Evolutionary conservation across 305 asterid genomes (phyloP), one percentile per base, ranked within the genome.

Genomic region (Plantago lanceolata): DNA sequence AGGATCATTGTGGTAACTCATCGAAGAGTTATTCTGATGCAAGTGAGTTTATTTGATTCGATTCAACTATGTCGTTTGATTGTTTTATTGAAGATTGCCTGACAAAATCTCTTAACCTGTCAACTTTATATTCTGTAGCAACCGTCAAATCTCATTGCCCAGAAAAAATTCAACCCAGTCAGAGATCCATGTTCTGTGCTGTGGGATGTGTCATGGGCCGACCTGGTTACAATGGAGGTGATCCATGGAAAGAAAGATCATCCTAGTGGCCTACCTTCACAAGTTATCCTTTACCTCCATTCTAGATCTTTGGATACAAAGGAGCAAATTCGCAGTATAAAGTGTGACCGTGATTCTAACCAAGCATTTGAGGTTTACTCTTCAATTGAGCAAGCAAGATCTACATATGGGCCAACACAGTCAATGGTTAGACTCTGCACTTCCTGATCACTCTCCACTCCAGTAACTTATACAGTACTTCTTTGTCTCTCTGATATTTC

Each of bases 131-230:
- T 63, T 71, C 84, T 73, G 67, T 92, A 90, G 99, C 99, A 94
- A 86, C 84, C 97, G 48, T 84, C 93, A 29, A 84, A 83, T 78
- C 85, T 90, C 67, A 90, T 88, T 48, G 92, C 88, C 48, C 99
- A 94, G 78, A 90, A 81, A 85, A 94, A 84, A 76, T 90, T 84
- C 73, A 90, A 88, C 80, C 91, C 95, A 26, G 92, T 90, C 19
- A 86, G 97, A 77, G 99, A 94, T 79, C 95, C 99, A 48, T 94
- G 99, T 71, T 88, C 96, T 0, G 97, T 94, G 50, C 71, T 84
- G 48, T 94, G 99, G 99, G 97, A 90, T 57, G 88, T 90, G 37
- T 69, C 71, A 68, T 94, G 97, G 99, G 95, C 84, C 59, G 93
- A 90, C 83, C 78, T 94, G 60, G 81, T 73, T 61, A 81, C 87